Evolutionary conservation across 148 eudicot genomes (phyloP), one percentile per base, ranked within the genome.

Genomic region (Dysphania ambrosioides): DNA sequence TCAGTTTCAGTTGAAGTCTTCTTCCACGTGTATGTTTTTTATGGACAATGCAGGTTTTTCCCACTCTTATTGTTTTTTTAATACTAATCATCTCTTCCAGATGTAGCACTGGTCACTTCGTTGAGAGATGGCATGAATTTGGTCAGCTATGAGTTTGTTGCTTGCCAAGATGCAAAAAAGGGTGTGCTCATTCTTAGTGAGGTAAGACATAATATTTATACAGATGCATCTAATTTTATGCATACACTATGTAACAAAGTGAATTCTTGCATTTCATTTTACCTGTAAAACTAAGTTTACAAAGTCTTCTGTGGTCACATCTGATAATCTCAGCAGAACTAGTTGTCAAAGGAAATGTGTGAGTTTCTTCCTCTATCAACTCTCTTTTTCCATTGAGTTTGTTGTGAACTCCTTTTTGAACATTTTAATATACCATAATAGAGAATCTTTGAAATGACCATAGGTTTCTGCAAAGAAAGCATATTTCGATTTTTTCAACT

Each of bases 111-210:
- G 27, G 98, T 94, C 61, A 92, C 98, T 74, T 91, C 98, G 56
- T 79, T 94, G 86, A 84, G 97, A 72, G 98, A 94, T 83, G 97
- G 98, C 79, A 94, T 94, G 98, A 94, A 94, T 85, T 89, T 91
- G 51, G 98, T 91, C 76, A 90, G 97, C 87, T 94, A 90, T 83
- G 98, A 94, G 81, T 94, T 84, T 79, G 97, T 94, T 75, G 96
- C 98, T 72, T 94, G 98, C 85, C 98, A 94, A 86, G 96, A 86
- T 80, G 81, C 81, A 32, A 94, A 86, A 82, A 88, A 82, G 79
- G 97, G 98, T 66, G 98, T 94, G 34, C 97, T 94, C 60, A 90
- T 94, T 82, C 91, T 94, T 53, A 94, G 97, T 75, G 98, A 94
- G 82, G 98, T 94, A 90, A 81, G 1, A 23, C 31, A 34, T 24